Base-by-base conservation (phyloP, 2,329 filamentous ascomycete genomes). In the Cladosporium sp. region DNA sequence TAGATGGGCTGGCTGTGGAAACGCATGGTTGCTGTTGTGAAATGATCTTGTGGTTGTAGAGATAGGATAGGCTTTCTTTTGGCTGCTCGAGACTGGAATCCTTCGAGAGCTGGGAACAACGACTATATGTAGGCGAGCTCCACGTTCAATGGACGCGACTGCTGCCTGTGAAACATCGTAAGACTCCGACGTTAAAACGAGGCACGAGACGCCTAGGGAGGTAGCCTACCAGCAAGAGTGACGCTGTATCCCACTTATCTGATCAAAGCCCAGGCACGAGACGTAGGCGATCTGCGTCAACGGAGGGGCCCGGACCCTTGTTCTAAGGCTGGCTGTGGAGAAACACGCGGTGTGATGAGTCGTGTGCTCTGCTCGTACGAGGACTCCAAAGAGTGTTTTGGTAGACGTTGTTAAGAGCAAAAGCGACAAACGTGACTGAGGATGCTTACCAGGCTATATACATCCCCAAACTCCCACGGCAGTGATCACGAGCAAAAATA, bases 11-110 rank as follows among this genome's bases (percentile, higher is more conserved):
- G 51, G 30, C 51, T 60, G 57, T 60, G 64, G 25, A 89, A 74
- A 0, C 88, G 84, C 68, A 93, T 90, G 58, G 81, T 52, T 39
- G 52, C 15, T 55, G 38, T 45, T 45, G 28, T 43, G 15, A 28
- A 14, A 2, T 51, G 34, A 38, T 39, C 8, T 51, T 51, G 36
- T 47, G 15, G 5, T 5, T 2, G 17, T 39, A 40, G 50, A n/a
- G 12, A 30, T 5, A 42, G 17, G 9, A 6, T 22, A 9, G 17
- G 15, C 11, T 42, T 37, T 42, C 28, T 15, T 6, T 40, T 22
- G 40, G 6, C 20, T 45, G 40, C 11, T 55, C 52, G 37, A 28
- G 17, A 20, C 28, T 22, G 39, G 8, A 37, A 20, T 28, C 25
- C 15, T 28, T 25, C 4, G 11, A 11, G 2, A 5, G 40, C 43